Base-by-base conservation (phyloP, 2,329 filamentous ascomycete species). In the Diplodia seriata region DNA sequence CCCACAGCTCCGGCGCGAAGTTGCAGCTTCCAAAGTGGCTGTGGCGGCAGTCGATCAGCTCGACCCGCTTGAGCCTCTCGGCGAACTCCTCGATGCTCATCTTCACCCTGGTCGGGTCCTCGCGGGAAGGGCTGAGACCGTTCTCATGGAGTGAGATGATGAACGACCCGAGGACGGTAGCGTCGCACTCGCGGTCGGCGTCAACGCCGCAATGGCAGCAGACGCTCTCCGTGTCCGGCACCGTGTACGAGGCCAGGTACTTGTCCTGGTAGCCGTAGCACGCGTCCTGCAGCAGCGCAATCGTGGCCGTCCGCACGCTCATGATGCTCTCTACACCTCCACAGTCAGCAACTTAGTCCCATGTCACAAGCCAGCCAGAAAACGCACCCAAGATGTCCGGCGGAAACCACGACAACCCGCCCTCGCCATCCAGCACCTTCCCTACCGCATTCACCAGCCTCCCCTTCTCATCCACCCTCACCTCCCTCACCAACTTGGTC, bases 401-500 rank as follows among this genome's bases (percentile, higher is more conserved):
- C 15, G 61, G 61, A 12, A 64, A 38, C 11, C 51, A 33, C n/a
- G 33, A 6, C 12, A 12, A 2, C 26, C 43, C 43, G 31, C 23
- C 23, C 7, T 14, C 15, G 29, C 49, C 31, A 33, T 65, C 49
- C 20, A 65, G 33, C 12, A 55, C 33, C 20, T 53, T 65, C 4
- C 61, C 61, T 8, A 15, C n/a, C 31, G 31, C n/a, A 31, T 15
- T 33, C 29, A 38, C 40, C 23, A 26, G 26, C 15, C 33, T 12
- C 12, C 47, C 59, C 15, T 23, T 20, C 2, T 65, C 33, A 31
- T 65, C 36, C 18, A 53, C n/a, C 20, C 43, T n/a, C 43, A 64
- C 59, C 18, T 36, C 43, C 43, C 31, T 26, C 1, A 56, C 50
- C 12, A 74, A 56, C 55, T 70, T 67, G 12, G 62, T 61, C n/a